Conservation (phyloP, 176 grass and related monocot genomes). For the Typha latifolia region DNA sequence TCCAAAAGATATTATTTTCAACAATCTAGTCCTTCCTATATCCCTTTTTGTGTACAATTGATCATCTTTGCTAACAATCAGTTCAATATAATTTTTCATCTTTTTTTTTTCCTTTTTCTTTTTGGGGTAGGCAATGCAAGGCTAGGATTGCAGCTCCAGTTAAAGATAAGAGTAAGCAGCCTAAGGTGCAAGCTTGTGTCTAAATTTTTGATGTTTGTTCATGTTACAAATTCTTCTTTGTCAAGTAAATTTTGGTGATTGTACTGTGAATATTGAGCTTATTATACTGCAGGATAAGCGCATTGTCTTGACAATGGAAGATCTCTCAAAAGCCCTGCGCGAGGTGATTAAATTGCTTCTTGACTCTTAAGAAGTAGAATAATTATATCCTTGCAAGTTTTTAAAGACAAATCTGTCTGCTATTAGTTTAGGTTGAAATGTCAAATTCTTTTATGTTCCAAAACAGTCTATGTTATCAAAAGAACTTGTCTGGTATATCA, state of each 20-base stretch:
- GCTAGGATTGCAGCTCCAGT: conserved; percentile 82
- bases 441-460: no score
- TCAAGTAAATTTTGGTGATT: not conserved
- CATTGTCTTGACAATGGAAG: conserved; percentile 90
- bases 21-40: no score
- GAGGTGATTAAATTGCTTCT: conserved; percentile 39
- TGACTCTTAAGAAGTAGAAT: not conserved
- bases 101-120: not conserved
- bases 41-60: no score
- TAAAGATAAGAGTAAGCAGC: conserved; percentile 99
- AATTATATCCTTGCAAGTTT: not conserved
- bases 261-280: not conserved
- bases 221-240: not conserved
- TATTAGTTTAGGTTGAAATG: no score
- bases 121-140: conserved; percentile 69
- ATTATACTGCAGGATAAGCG: conserved; percentile 70
- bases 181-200: conserved; percentile 41
- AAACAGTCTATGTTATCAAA: no score
- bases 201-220: not conserved
- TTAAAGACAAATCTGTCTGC: no score
- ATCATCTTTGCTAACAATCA: no score
- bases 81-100: no score
- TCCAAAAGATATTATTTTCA: no score
- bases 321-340: conserved; percentile 87
- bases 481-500: no score